Evolutionary conservation across 768 basidiomycete genomes (phyloP).

Genomic region (Coprinopsis cinerea): DNA sequence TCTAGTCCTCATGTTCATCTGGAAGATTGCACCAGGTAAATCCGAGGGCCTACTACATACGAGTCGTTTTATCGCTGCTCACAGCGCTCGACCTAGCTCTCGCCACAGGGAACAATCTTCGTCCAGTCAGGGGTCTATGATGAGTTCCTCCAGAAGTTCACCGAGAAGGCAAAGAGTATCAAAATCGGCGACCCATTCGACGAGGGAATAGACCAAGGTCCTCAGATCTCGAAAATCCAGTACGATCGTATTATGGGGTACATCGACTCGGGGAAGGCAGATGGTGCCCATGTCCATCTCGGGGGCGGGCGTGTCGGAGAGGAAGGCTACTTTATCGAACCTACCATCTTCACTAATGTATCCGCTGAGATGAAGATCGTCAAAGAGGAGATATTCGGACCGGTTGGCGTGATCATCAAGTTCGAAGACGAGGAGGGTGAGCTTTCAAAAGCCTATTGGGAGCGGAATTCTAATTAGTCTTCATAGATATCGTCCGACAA

Average conservation of each 20-base stretch:
- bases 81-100: constrained; percentile 74
- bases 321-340: constrained; percentile 59
- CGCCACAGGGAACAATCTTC: constrained; percentile 75
- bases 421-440: constrained; percentile 60
- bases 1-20: constrained; percentile 45
- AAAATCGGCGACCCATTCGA: constrained; percentile 70
- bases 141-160: constrained; percentile 64
- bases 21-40: constrained; percentile 56
- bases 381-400: constrained; percentile 31
- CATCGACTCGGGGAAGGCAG: constrained; percentile 37
- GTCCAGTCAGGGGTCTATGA: constrained; percentile 82
- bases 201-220: constrained; percentile 58
- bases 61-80: no score
- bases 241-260: constrained; percentile 29
- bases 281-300: constrained; percentile 12
- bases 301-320: constrained; percentile 14
- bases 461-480: no score
- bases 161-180: constrained; percentile 43
- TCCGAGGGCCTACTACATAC: constrained; percentile 25
- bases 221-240: constrained; percentile 71
- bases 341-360: constrained; percentile 70
- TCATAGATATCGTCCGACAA: not conserved
- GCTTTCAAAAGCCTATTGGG: not conserved
- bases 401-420: constrained; percentile 51
- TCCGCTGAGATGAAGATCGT: constrained; percentile 71